phyloP scores from a whole-genome alignment of 1,284 basidiomycete genomes.

The Ustilago xerochloae region DNA sequence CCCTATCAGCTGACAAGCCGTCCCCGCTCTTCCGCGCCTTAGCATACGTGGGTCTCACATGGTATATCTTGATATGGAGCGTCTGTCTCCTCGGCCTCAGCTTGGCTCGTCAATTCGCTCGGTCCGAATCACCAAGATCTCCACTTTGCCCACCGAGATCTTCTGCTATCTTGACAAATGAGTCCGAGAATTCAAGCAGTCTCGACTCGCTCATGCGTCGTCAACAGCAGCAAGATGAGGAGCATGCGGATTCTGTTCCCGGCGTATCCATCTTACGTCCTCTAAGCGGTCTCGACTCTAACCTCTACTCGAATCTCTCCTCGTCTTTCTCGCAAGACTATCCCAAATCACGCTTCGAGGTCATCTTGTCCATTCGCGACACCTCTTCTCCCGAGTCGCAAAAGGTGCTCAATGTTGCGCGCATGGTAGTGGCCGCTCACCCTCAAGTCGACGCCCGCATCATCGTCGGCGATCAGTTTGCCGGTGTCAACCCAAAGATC shows the following conservation, averaged over 20 bases:
- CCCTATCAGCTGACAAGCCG: neutral
- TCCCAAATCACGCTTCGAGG: slow-evolving; percentile 57
- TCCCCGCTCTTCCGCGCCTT: neutral
- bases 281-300: slow-evolving; percentile 64
- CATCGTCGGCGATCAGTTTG: slow-evolving; percentile 68
- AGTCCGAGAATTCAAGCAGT: slow-evolving; percentile 75
- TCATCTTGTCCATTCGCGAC: slow-evolving; percentile 62
- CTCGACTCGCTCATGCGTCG: slow-evolving; percentile 31
- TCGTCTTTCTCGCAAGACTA: slow-evolving; percentile 65
- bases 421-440: slow-evolving; percentile 54
- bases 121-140: slow-evolving; percentile 28
- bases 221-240: slow-evolving; percentile 79
- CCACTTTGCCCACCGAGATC: slow-evolving; percentile 40
- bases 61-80: slow-evolving; percentile 80
- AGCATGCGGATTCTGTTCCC: slow-evolving; percentile 71
- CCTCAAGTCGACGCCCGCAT: slow-evolving; percentile 56
- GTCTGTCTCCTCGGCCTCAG: slow-evolving; percentile 81
- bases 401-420: slow-evolving; percentile 58
- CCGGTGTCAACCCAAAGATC: slow-evolving; percentile 96
- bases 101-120: slow-evolving; percentile 41
- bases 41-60: slow-evolving; percentile 70
- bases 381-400: slow-evolving; percentile 42
- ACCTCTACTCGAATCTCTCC: slow-evolving; percentile 61
- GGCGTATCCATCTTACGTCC: slow-evolving; percentile 65
- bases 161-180: slow-evolving; percentile 55